phyloP scores from a whole-genome alignment of 2,329 filamentous ascomycete genomes.

The Bertia moriformis region DNA sequence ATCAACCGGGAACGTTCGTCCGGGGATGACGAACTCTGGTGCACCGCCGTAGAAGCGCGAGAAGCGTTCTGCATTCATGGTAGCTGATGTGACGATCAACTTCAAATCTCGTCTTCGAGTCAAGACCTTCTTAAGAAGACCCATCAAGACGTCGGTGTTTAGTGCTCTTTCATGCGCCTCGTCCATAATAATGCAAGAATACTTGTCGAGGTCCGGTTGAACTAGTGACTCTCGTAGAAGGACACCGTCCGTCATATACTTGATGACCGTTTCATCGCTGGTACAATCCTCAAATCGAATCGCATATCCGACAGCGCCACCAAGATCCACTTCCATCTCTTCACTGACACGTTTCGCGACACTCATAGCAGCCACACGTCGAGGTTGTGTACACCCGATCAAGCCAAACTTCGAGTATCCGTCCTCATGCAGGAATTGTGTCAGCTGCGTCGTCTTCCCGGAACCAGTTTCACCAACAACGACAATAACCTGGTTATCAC shows the following conservation, averaged over 20 bases:
- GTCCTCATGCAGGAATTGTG: slow-evolving; percentile 55
- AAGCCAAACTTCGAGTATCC: slow-evolving; percentile 39
- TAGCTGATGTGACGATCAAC: slow-evolving; percentile 1
- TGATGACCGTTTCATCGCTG: slow-evolving; percentile 52
- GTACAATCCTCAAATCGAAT: slow-evolving; percentile 63
- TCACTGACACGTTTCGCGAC: slow-evolving; percentile 1
- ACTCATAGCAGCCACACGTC: slow-evolving; percentile 1
- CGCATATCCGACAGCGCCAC: slow-evolving; percentile 50
- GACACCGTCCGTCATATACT: slow-evolving; percentile 45
- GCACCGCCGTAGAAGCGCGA: not conserved
- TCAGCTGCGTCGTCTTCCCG: slow-evolving; percentile 57
- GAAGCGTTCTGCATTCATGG: not conserved
- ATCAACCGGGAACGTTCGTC: slow-evolving; percentile 1
- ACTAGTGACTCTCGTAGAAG: not conserved
- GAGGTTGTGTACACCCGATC: slow-evolving; percentile 1
- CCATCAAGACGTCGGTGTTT: slow-evolving; percentile 1
- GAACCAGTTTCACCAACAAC: slow-evolving; percentile 59
- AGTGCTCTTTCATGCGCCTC: not conserved
- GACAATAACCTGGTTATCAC: slow-evolving; percentile 54
- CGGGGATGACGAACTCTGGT: slow-evolving; percentile 1
- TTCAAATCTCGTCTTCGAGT: not conserved
- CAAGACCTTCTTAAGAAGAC: not conserved
- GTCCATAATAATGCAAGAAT: slow-evolving; percentile 1
- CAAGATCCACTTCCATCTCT: slow-evolving; percentile 21
- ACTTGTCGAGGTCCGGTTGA: slow-evolving; percentile 1